Evolutionary conservation across 2,329 filamentous ascomycete species (phyloP).

Genomic region (Ceratocystis cubensis): DNA sequence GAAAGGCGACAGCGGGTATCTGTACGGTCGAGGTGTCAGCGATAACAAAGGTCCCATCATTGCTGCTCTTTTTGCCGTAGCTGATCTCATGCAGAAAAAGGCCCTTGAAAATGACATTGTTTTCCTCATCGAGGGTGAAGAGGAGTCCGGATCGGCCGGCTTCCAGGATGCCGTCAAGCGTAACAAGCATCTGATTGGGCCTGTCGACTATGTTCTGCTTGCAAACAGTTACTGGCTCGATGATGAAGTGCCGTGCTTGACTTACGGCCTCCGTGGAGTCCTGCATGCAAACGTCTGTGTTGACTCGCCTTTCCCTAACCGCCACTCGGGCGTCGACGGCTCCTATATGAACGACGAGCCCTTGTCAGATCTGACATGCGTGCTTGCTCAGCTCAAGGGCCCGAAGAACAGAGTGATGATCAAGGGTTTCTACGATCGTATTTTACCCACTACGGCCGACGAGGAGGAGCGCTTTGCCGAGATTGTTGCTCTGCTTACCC

Average conservation of each 20-base stretch:
- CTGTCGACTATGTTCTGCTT: conserved; percentile 85
- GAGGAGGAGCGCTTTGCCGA: conserved; percentile 75
- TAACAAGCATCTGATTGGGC: conserved; percentile 73
- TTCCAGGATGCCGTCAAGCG: conserved; percentile 72
- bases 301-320: conserved; percentile 72
- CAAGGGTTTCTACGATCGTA: conserved; percentile 76
- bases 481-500: conserved; percentile 64
- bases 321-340: conserved; percentile 94
- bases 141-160: conserved; percentile 84
- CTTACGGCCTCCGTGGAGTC: conserved; percentile 85
- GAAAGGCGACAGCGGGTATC: conserved; percentile 76
- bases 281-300: conserved; percentile 86
- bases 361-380: conserved; percentile 74
- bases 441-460: conserved; percentile 59
- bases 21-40: conserved; percentile 91
- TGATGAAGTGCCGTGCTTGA: conserved; percentile 87
- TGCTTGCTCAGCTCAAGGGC: conserved; percentile 73
- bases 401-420: conserved; percentile 69
- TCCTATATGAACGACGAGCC: conserved; percentile 83
- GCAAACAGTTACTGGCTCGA: conserved; percentile 99
- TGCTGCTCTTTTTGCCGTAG: conserved; percentile 84
- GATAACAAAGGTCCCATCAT: conserved; percentile 97
- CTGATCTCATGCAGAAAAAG: conserved; percentile 76
- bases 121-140: conserved; percentile 92
- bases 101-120: conserved; percentile 75